Percentiles rank a stretch among this genome's conserved stretches.
Evolutionary conservation across 108 stramenopile genomes (phyloP).

Genomic region (Discostella stelligeroides): DNA sequence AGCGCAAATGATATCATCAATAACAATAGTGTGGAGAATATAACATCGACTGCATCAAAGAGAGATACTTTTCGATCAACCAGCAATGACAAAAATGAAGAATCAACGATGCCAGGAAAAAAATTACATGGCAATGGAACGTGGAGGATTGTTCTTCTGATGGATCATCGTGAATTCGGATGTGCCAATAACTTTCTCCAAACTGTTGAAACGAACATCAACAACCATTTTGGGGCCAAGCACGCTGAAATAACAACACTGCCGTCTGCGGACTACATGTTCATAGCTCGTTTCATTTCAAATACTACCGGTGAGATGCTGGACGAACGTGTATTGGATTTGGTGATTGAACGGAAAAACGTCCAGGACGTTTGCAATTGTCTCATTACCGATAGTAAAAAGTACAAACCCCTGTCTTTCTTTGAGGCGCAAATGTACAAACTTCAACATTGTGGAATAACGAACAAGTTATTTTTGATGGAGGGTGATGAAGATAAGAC

Average conservation of each 20-base stretch:
- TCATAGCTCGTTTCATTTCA: constrained; percentile 38
- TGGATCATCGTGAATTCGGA: constrained; percentile 37
- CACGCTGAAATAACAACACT: constrained; percentile 28
- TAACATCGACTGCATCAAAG: not conserved
- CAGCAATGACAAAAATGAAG: not conserved
- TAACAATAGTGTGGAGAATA: constrained; percentile 2
- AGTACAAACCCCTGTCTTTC: constrained; percentile 39
- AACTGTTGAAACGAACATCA: constrained; percentile 13
- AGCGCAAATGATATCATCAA: not conserved
- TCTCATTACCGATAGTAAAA: constrained; percentile 28
- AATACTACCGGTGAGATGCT: constrained; percentile 26
- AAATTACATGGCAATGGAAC: not conserved
- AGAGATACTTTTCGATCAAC: not conserved
- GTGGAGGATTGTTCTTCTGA: constrained; percentile 24
- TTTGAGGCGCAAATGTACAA: constrained; percentile 54
- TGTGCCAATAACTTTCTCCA: constrained; percentile 33
- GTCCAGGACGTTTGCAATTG: constrained; percentile 31
- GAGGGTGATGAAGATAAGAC: constrained; percentile 30
- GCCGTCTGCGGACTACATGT: constrained; percentile 43
- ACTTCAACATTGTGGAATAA: constrained; percentile 30
- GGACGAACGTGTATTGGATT: constrained; percentile 41
- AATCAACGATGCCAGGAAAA: not conserved
- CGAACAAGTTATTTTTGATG: constrained; percentile 39
- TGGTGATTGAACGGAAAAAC: constrained; percentile 48
- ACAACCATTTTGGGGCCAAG: constrained; percentile 17